Base-by-base conservation (phyloP, 306 rosid genomes). In the Rubus parviflorus region DNA sequence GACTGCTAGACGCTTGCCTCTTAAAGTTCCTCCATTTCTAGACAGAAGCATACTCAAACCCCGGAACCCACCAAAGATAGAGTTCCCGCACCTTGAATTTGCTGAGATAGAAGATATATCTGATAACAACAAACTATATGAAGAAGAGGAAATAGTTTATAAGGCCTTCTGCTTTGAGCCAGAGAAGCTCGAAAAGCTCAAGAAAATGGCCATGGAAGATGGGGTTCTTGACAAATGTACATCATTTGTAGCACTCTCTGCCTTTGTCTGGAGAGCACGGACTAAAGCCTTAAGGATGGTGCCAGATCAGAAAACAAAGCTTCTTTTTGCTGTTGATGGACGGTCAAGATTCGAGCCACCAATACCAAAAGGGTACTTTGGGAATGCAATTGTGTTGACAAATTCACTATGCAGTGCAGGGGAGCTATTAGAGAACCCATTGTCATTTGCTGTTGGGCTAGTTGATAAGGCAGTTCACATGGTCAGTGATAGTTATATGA, bases 241-340 rank as follows among this genome's bases (percentile, higher is more conserved):
- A 0, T 81, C 85, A 40, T 95, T 92, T 51, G 91, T 88, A 79
- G 93, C 90, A 2, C 92, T 95, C 51, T 81, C 97, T 3, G 96
- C 77, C 17, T 92, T 95, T 79, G 97, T 95, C 0, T 92, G 99
- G 99, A 89, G 84, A 58, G 83, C 97, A 10, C 68, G 99, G 82
- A 92, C 91, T 3, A 72, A 48, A 70, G 86, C 98, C 3, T 60
- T 95, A 5, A 81, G 81, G 57, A 85, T 95, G 96, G 61, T 79
- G 2, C 84, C 96, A 11, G 81, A 95, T 9, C 92, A 95, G 52
- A 57, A 87, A 65, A 90, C 91, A 3, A 92, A 92, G 85, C 91
- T 95, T 1, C 93, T 92, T 56, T 90, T 95, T 16, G 96, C 97
- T 0, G 97, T 87, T 11, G 97, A 95, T 54, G 96, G 92, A 11